phyloP scores from a whole-genome alignment of 2,329 filamentous ascomycete species.

The Camillea tinctor region DNA sequence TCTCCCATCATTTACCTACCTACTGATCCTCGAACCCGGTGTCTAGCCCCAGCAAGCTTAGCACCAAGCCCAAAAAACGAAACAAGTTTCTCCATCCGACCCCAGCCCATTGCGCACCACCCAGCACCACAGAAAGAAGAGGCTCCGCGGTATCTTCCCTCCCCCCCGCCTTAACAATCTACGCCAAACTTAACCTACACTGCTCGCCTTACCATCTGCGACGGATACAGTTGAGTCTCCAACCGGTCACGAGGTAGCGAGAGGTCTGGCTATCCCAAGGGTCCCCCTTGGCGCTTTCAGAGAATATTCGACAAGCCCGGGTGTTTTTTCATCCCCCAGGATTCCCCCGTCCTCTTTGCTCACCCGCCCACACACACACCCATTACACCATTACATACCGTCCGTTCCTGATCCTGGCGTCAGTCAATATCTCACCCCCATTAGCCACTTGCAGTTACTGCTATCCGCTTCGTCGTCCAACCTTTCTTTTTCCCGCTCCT shows the following conservation, averaged over 20 bases:
- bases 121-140: conserved; percentile 13
- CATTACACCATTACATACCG: conserved; percentile 2
- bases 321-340: not conserved
- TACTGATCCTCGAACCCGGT: conserved; percentile 7
- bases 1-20: conserved; percentile 13
- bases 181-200: conserved; percentile 21
- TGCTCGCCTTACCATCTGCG: conserved; percentile 13
- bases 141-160: conserved; percentile 21
- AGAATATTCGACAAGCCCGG: not conserved
- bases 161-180: conserved; percentile 21
- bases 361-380: not conserved
- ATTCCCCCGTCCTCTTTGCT: not conserved
- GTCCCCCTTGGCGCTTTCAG: not conserved
- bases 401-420: conserved; percentile 9
- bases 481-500: conserved; percentile 5
- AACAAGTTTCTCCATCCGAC: conserved; percentile 6
- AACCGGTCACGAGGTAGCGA: conserved; percentile 15
- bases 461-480: not conserved
- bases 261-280: not conserved
- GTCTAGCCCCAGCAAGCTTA: conserved; percentile 21
- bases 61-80: conserved; percentile 2
- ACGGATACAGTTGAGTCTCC: not conserved
- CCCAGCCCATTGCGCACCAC: conserved; percentile 11
- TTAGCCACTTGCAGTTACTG: not conserved
- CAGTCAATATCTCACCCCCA: conserved; percentile 10